Evolutionary conservation across 1,139 yeast species (phyloP), one percentile per base, ranked within the genome.

Genomic region (Pneumocystis wakefieldiae): DNA sequence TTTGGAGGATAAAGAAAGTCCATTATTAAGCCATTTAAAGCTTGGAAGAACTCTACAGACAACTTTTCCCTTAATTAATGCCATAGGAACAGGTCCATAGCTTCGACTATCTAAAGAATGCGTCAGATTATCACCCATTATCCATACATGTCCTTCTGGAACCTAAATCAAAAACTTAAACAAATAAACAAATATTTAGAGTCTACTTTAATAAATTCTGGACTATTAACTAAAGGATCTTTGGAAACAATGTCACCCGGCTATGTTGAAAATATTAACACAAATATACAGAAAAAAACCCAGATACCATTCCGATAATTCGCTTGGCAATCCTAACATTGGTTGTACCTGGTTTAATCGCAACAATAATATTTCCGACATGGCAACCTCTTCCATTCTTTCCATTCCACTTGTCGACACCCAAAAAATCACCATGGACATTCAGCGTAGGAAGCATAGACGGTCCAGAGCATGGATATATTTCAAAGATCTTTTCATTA

Each of bases 91-190:
- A 29, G 86, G 90, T 35, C 92, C 88, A 72, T 92, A 92, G 0
- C 90, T 83, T 68, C 98, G 76, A 6, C 96, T 89, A 70, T 94
- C 99, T 63, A 91, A 76, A n/a, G 96, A 87, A 69, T 85, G 90
- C 57, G 89, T 81, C 65, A 92, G 74, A 71, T 92, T 92, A 71
- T 92, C 98, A 1, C 98, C 99, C 0, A 97, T 89, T 4, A 91
- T 86, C 97, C 97, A 94, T 60, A 90, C 89, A 74, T 94, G 98
- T 2, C 98, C 98, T 64, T 83, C 82, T 0, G 95, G 95, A 24
- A 48, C 55, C 55, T 48, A 48, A 8, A 48, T 48, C 6, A 24
- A 5, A 48, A 1, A 1, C 3, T 19, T 41, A 41, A 41, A 17
- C 14, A 8, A 48, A 48, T 48, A 24, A 15, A 10, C 17, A 7